Base-by-base conservation (phyloP, 495 filamentous ascomycete genomes). In the Aspergillus egyptiacus region DNA sequence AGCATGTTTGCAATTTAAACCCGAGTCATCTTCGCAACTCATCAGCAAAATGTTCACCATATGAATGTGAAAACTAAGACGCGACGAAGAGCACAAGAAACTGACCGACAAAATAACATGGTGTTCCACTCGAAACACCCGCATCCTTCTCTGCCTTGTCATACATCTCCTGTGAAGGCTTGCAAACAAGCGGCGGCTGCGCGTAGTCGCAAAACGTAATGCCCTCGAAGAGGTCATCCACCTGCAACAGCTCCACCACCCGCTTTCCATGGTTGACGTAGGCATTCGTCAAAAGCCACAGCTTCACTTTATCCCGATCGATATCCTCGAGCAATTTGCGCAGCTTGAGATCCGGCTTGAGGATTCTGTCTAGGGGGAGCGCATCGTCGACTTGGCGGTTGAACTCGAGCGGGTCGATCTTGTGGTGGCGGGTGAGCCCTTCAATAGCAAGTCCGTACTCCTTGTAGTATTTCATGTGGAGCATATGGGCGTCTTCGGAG, bases 391-490 rank as follows among this genome's bases (percentile, higher is more conserved):
- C 94, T 67, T 90, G 82, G 51, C 75, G 66, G 65, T 99, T 99
- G 77, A 96, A 99, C 23, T 90, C 89, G 3, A 99, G 76, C 2
- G 94, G 85, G 58, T 99, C 89, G 58, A 99, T 93, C 66, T 91
- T 85, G 68, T 99, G 94, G 66, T 96, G 84, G 19, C 87, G 82
- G 1, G 95, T 90, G 2, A 99, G 75, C 0, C 94, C 94, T 62
- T 95, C 87, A 55, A 99, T 91, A n/a, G 94, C 91, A 2, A 97
- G 81, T 17, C 94, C 94, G 67, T 99, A 99, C 58, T 87, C 86
- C 56, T 81, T 82, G 73, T 96, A 97, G 76, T 99, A 99, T 51
- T 86, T 85, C 63, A 80, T 71, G 65, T 96, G 94, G 2, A 99
- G 79, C 55, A 80, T 73, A 48, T 77, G 78, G 24, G 93, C 91